These are phyloP conservation scores for Inga leiocalycina DNA, from an alignment of 306 rosid species.

Conservation along the genomic window DNA sequence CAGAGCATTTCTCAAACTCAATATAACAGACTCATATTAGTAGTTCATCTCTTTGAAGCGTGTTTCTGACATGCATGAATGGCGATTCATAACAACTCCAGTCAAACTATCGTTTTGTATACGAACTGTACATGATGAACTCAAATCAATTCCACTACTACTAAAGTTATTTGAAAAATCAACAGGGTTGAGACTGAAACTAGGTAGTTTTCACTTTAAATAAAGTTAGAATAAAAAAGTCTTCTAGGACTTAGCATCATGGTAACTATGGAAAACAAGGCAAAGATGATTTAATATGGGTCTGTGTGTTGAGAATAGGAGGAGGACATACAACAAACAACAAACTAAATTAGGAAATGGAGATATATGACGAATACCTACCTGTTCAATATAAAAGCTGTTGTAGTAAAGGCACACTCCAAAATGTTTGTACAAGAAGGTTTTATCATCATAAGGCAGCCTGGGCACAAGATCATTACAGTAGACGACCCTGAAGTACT, in stretches of 20 bases:
- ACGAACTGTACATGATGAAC: neutral
- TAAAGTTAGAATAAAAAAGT: neutral
- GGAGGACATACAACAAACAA: slow-evolving; percentile 4
- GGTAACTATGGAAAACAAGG: neutral
- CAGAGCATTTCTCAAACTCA: too few species aligned
- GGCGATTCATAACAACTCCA: neutral
- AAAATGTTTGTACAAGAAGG: slow-evolving; percentile 72
- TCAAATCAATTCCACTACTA: neutral
- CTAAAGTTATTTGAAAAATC: neutral
- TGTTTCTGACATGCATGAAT: neutral
- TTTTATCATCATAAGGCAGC: slow-evolving; percentile 73
- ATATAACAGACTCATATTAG: neutral
- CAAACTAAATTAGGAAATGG: slow-evolving; percentile 1
- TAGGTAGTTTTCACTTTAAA: neutral
- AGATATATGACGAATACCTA: slow-evolving; percentile 35
- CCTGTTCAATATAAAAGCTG: slow-evolving; percentile 58
- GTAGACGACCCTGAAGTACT: slow-evolving; percentile 77
- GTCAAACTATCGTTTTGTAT: neutral
- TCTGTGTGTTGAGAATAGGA: neutral
- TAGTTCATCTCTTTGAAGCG: neutral
- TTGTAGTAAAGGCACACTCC: slow-evolving; percentile 75
- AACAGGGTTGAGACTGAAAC: slow-evolving; percentile 1
- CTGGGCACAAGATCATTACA: slow-evolving; percentile 82
- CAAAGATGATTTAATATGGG: neutral
- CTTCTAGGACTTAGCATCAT: neutral